These are phyloP conservation scores for Cystofilobasidium capitatum DNA, from an alignment of 768 basidiomycete genomes.

Conservation along the genomic window DNA sequence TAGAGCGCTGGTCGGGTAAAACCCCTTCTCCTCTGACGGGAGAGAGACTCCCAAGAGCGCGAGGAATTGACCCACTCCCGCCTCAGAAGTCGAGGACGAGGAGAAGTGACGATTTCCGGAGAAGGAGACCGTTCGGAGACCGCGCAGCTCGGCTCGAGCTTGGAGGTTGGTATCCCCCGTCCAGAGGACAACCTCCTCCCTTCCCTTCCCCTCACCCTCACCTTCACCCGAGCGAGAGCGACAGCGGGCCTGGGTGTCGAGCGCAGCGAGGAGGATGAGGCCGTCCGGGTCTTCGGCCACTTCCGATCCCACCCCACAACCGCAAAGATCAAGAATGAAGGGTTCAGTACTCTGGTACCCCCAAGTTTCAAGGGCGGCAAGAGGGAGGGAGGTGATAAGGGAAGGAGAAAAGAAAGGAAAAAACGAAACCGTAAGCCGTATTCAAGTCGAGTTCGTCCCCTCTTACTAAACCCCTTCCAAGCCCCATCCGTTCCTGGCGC, in stretches of 20 bases:
- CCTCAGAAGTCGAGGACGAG: too few relatives aligned
- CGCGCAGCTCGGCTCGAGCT: background rate
- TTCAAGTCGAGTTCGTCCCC: conserved; percentile 4
- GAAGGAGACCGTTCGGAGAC: background rate
- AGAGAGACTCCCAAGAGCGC: too few relatives aligned
- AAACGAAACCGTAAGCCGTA: too few relatives aligned
- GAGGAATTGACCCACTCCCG: too few relatives aligned
- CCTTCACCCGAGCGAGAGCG: background rate
- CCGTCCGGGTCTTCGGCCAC: background rate
- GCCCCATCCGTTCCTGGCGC: background rate
- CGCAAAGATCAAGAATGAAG: background rate
- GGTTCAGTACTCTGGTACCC: background rate
- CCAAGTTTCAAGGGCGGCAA: too few relatives aligned
- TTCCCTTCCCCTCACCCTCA: too few relatives aligned
- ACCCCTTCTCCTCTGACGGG: too few relatives aligned
- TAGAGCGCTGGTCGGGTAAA: too few relatives aligned
- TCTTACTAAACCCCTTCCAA: background rate
- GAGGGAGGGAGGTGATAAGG: too few relatives aligned
- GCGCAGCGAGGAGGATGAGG: background rate
- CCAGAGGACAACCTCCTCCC: background rate
- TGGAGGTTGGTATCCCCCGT: background rate
- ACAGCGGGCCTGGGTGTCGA: background rate
- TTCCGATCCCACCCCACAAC: background rate
- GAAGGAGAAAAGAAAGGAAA: too few relatives aligned
- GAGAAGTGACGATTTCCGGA: too few relatives aligned